Evolutionary conservation across 371 early-diverging fungal genomes (phyloP).

Genomic region (Apophysomyces sp.): DNA sequence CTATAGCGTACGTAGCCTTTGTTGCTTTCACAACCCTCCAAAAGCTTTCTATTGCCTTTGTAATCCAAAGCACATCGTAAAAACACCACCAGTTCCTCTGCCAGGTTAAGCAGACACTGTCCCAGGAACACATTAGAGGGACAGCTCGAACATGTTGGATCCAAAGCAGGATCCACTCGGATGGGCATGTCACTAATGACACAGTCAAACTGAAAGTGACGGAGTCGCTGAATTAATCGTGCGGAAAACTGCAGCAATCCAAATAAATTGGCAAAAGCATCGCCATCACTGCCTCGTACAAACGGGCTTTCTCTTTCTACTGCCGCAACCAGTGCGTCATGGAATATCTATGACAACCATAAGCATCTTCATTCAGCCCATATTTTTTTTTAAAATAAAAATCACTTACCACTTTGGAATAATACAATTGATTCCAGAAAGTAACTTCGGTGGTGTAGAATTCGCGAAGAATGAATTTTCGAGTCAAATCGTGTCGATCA

Average conservation of each 20-base stretch:
- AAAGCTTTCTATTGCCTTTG: constrained; percentile 21
- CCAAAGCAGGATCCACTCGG: neutral
- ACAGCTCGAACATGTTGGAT: neutral
- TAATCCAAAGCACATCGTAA: constrained; percentile 41
- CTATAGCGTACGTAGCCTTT: constrained; percentile 24
- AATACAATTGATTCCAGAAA: constrained; percentile 44
- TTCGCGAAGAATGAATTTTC: constrained; percentile 39
- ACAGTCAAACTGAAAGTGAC: constrained; percentile 15
- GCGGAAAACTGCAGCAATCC: constrained; percentile 31
- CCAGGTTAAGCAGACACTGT: constrained; percentile 19
- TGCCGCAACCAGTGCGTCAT: constrained; percentile 25
- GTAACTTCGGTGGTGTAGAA: constrained; percentile 45
- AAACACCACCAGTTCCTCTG: constrained; percentile 27
- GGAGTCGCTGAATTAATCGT: constrained; percentile 16
- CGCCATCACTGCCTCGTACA: constrained; percentile 15
- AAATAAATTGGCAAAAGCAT: constrained; percentile 28
- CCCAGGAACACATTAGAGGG: constrained; percentile 18
- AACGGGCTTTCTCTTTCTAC: constrained; percentile 21
- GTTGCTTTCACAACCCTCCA: constrained; percentile 12
- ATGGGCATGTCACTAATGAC: neutral
- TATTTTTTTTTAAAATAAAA: neutral
- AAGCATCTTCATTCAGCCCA: too few species aligned
- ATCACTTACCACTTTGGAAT: constrained; percentile 39
- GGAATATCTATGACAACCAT: constrained; percentile 23
- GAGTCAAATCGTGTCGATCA: constrained; percentile 19